Evolutionary conservation across 352 stramenopile species (phyloP).

Genomic region (Pythium aristosporum): DNA sequence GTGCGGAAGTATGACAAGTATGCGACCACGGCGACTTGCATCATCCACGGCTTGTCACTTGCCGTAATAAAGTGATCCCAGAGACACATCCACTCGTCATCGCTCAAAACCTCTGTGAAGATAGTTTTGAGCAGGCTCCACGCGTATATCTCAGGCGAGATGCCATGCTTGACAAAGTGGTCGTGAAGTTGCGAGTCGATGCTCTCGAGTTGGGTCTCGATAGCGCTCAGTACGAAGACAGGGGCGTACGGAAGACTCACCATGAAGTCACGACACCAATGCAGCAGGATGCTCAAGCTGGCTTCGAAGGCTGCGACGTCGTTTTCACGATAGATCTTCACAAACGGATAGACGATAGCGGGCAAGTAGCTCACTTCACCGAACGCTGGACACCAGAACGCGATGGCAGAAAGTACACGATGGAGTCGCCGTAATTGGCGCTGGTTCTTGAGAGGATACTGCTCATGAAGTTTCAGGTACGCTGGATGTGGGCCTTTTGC

Average conservation of each 20-base stretch:
- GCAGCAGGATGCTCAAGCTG: constrained; percentile 79
- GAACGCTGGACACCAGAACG: constrained; percentile 92
- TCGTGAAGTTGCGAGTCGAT: constrained; percentile 69
- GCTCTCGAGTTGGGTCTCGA: constrained; percentile 74
- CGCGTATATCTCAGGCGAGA: constrained; percentile 64
- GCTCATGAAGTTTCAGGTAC: constrained; percentile 63
- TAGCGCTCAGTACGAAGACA: constrained; percentile 53
- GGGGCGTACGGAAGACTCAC: constrained; percentile 83
- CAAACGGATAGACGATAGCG: constrained; percentile 85
- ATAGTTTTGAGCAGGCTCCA: constrained; percentile 88
- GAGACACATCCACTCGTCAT: constrained; percentile 86
- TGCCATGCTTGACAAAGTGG: constrained; percentile 71
- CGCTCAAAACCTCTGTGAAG: constrained; percentile 88
- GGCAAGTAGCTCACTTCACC: constrained; percentile 82
- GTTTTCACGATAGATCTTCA: constrained; percentile 85
- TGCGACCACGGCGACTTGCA: constrained; percentile 66
- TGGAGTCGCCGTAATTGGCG: constrained; percentile 77
- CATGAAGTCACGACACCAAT: constrained; percentile 84
- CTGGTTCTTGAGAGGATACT: constrained; percentile 77
- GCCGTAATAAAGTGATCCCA: constrained; percentile 88
- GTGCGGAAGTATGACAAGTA: constrained; percentile 74
- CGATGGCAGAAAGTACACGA: constrained; percentile 79
- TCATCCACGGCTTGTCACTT: constrained; percentile 56
- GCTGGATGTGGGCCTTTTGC: constrained; percentile 75
- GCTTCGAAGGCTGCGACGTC: constrained; percentile 90